A percentile compares a stretch with the other conserved stretches of the same genome.
Conservation (phyloP, 2,329 filamentous ascomycete genomes). For the Tolypocladium paradoxum region DNA sequence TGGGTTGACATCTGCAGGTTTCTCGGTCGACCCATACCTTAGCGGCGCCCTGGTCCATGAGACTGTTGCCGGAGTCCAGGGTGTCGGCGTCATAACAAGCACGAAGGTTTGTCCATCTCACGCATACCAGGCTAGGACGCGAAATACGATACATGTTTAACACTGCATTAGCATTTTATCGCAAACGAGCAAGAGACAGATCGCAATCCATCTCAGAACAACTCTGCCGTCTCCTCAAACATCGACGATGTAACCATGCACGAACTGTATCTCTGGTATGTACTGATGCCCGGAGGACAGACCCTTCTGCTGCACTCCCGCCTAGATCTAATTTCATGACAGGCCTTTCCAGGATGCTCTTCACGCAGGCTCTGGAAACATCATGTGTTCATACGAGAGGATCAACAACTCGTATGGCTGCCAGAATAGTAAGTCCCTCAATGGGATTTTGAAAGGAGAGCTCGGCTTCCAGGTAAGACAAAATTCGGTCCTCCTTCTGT, state of each 20-base stretch:
- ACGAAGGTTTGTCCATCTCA: conserved; percentile 29
- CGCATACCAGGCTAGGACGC: conserved; percentile 34
- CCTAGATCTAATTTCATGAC: too few species aligned
- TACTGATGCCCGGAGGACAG: too few species aligned
- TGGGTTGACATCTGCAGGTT: too few species aligned
- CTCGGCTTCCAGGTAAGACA: conserved; percentile 36
- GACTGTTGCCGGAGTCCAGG: conserved; percentile 34
- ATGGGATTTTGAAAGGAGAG: conserved; percentile 54
- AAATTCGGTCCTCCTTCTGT: too few species aligned
- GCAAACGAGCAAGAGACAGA: conserved; percentile 65
- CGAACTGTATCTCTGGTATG: conserved; percentile 54
- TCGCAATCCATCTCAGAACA: conserved; percentile 51
- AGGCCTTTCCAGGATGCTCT: conserved; percentile 61
- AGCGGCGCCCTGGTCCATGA: conserved; percentile 34
- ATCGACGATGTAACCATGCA: conserved; percentile 51
- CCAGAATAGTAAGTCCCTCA: conserved; percentile 56
- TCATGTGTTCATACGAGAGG: conserved; percentile 59
- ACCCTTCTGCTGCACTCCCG: too few species aligned
- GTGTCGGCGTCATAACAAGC: conserved; percentile 52
- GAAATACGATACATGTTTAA: too few species aligned
- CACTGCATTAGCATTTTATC: conserved; percentile 54
- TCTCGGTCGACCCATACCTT: conserved; percentile 46
- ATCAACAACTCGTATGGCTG: conserved; percentile 63
- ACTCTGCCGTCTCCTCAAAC: conserved; percentile 43
- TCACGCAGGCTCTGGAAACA: conserved; percentile 43